Evolutionary conservation across 140 eudicot genomes (phyloP), one percentile per base, ranked within the genome.

Genomic region (Bidens hawaiensis): DNA sequence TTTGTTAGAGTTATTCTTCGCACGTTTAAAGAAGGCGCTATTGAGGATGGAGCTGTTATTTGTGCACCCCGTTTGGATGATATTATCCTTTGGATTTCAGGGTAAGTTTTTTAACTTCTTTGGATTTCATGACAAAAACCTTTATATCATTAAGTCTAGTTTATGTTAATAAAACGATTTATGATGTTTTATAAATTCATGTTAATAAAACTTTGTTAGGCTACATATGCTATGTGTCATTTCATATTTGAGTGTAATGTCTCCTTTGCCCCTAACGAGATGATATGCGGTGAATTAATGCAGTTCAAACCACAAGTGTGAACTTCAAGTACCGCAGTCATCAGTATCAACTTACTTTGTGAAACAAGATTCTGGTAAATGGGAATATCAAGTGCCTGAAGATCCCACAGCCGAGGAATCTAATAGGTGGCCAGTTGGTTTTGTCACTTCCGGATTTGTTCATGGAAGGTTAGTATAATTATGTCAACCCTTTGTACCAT

Each of bases 11-110:
- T 88, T 79, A 74, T 70, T 75, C 79, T 94, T 40, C 90, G 23
- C 73, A 82, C 90, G 24, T 83, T 18, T 64, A 88, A 79, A 71
- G 95, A 83, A 67, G 99, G 99, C 34, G 78, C 66, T 52, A 81
- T 94, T 36, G 99, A 94, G 62, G 95, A 85, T 41, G 96, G 99
- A 64, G 95, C 99, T 13, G 83, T 85, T 36, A 73, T 94, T 68
- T 93, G 95, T 79, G 95, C 95, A 8, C 99, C 99, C 33, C 73
- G 21, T 72, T 48, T 59, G 31, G 31, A 83, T 9, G 99, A 94
- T 81, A 75, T 88, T 36, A 36, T 38, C 10, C 53, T 62, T 40
- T 83, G 78, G 87, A 68, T 50, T 40, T 73, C 86, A 53, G 76
- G 99, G 99, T 94, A 65, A 13, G 28, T 34, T 36, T 28, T 48